Evolutionary conservation across 805 yeast genomes (phyloP).

Genomic region (Scheffersomyces spartinae): DNA sequence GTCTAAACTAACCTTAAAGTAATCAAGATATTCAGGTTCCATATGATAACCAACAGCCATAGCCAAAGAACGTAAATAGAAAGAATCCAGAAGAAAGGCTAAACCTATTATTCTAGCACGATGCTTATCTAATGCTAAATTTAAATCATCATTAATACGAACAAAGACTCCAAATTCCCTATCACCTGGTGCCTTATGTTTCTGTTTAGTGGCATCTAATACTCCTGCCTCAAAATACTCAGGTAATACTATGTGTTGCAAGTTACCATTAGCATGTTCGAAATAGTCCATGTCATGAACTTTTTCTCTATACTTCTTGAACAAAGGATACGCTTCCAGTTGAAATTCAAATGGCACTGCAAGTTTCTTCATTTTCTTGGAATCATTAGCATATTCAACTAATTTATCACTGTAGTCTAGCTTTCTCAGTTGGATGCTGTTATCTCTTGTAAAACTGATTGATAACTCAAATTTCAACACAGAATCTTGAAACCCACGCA

Average conservation of each 20-base stretch:
- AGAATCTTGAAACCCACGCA: constrained; percentile 44
- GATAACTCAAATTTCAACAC: constrained; percentile 39
- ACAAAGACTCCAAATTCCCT: constrained; percentile 18
- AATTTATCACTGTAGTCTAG: no score
- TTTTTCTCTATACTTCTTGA: no score
- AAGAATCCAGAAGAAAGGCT: constrained; percentile 18
- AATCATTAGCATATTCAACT: no score
- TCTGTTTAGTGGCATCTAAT: no score
- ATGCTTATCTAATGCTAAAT: constrained; percentile 12
- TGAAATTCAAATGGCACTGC: no score
- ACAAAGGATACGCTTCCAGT: no score
- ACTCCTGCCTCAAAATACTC: constrained; percentile 7
- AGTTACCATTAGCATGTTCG: constrained; percentile 17
- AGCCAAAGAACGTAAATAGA: constrained; percentile 17
- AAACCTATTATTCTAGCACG: constrained; percentile 9
- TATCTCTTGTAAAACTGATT: constrained; percentile 33
- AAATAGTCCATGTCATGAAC: constrained; percentile 7
- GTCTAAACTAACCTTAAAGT: constrained; percentile 53
- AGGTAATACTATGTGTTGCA: constrained; percentile 16
- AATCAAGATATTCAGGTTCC: no score
- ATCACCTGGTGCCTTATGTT: constrained; percentile 11
- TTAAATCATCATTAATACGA: constrained; percentile 16
- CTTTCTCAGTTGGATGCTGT: no score
- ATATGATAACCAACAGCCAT: constrained; percentile 17
- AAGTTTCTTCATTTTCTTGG: no score